Percentiles rank a stretch among this genome's conserved stretches.
These are phyloP conservation scores for Triticum dicoccoides DNA, from an alignment of 176 grass and related monocot genomes.

Conservation along the genomic window DNA sequence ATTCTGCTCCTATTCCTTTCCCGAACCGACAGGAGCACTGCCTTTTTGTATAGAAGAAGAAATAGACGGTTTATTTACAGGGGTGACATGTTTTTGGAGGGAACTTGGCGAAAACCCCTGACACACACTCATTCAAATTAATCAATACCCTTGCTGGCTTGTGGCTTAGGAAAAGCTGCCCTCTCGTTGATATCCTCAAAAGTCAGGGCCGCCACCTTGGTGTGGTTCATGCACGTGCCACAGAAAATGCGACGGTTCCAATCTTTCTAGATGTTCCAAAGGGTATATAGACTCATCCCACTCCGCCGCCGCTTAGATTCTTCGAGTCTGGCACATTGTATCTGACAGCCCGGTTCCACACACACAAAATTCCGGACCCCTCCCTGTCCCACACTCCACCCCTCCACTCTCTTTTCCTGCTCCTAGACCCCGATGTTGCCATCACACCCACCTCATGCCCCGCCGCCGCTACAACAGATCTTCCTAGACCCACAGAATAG, in stretches of 20 bases:
- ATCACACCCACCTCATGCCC: too few species aligned
- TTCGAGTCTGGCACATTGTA: too few species aligned
- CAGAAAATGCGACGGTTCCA: not conserved
- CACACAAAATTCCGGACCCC: too few species aligned
- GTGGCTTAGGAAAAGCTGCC: not conserved
- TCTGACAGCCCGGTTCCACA: too few species aligned
- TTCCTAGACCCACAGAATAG: too few species aligned
- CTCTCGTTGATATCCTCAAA: not conserved
- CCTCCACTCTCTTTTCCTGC: too few species aligned
- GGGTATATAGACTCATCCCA: not conserved
- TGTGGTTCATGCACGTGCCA: not conserved
- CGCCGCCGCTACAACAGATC: too few species aligned
- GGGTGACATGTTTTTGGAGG: not conserved
- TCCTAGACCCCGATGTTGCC: too few species aligned
- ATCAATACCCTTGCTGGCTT: not conserved
- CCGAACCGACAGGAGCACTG: not conserved
- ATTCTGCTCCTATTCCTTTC: not conserved
- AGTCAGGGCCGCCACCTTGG: not conserved
- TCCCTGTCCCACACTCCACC: too few species aligned
- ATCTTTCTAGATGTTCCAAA: not conserved
- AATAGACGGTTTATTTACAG: too few species aligned
- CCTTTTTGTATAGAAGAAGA: not conserved
- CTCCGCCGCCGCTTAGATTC: too few species aligned
- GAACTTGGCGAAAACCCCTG: not conserved
- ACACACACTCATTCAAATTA: not conserved